phyloP scores from a whole-genome alignment of 208 protist species.

The Herpetomonas muscarum region DNA sequence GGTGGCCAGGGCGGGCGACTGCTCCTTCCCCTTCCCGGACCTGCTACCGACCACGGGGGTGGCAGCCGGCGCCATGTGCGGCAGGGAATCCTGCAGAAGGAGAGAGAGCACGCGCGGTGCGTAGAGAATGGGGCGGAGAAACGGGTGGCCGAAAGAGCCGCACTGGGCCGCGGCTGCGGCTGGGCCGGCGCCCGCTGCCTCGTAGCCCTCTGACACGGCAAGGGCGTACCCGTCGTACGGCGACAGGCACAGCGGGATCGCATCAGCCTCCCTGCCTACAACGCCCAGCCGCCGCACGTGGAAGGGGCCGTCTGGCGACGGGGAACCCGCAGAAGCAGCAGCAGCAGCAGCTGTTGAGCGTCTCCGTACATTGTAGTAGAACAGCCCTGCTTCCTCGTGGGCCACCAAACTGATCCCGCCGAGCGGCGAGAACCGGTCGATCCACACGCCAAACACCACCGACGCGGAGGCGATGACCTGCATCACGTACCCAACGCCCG shows the following conservation, averaged over 20 bases:
- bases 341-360: too few species aligned
- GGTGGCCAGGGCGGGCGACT: too few species aligned
- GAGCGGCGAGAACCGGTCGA: conserved; percentile 34
- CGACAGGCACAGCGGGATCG: conserved; percentile 52
- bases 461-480: background rate
- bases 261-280: conserved; percentile 25
- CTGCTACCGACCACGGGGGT: background rate
- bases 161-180: background rate
- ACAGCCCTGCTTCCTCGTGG: conserved; percentile 18
- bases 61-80: conserved; percentile 5
- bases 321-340: too few species aligned
- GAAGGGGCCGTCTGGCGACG: too few species aligned
- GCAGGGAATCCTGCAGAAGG: conserved; percentile 24
- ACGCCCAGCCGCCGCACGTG: too few species aligned
- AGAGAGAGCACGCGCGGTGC: conserved; percentile 49
- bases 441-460: conserved; percentile 19
- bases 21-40: background rate
- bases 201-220: conserved; percentile 16
- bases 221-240: conserved; percentile 53
- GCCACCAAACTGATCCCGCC: conserved; percentile 25
- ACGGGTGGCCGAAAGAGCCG: conserved; percentile 1
- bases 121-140: conserved; percentile 42
- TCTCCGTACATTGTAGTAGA: conserved; percentile 15
- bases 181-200: conserved; percentile 7
- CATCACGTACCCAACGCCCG: background rate